A percentile compares a stretch with the other conserved stretches of the same genome.
These are phyloP conservation scores for Rusavskia elegans DNA, from an alignment of 495 filamentous ascomycete species.

Conservation along the genomic window DNA sequence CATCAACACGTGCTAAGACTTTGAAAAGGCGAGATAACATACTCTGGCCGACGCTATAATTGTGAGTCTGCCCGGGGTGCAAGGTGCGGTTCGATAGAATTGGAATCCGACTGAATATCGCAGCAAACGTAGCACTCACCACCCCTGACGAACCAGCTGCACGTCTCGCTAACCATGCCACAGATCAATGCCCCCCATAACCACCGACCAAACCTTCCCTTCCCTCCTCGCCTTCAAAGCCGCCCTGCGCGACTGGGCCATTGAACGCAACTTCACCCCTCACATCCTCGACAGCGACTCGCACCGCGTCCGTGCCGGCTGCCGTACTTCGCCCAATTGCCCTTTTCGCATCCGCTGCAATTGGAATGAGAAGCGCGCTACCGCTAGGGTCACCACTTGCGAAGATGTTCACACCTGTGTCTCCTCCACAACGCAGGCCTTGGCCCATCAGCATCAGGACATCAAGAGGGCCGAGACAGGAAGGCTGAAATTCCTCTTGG, in stretches of 20 bases:
- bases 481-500: constrained; percentile 14
- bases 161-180: neutral
- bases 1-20: too few species aligned
- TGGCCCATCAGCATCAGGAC: constrained; percentile 8
- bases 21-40: too few species aligned
- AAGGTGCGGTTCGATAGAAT: too few species aligned
- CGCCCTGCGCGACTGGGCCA: constrained; percentile 24
- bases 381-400: constrained; percentile 22
- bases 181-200: constrained; percentile 17
- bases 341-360: constrained; percentile 24
- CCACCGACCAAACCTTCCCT: constrained; percentile 20
- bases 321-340: constrained; percentile 20
- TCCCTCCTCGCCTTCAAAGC: constrained; percentile 22
- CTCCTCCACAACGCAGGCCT: constrained; percentile 4
- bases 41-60: too few species aligned
- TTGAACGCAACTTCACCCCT: constrained; percentile 25
- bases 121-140: neutral
- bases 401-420: constrained; percentile 21
- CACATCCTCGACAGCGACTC: constrained; percentile 25
- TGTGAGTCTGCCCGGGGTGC: too few species aligned
- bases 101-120: too few species aligned
- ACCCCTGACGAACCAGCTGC: neutral
- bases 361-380: constrained; percentile 18
- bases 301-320: constrained; percentile 23
- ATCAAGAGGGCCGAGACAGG: constrained; percentile 15